Percentiles rank a stretch among this genome's conserved stretches.
These are phyloP conservation scores for Royoungia palumana DNA, from an alignment of 768 basidiomycete species.

Conservation along the genomic window DNA sequence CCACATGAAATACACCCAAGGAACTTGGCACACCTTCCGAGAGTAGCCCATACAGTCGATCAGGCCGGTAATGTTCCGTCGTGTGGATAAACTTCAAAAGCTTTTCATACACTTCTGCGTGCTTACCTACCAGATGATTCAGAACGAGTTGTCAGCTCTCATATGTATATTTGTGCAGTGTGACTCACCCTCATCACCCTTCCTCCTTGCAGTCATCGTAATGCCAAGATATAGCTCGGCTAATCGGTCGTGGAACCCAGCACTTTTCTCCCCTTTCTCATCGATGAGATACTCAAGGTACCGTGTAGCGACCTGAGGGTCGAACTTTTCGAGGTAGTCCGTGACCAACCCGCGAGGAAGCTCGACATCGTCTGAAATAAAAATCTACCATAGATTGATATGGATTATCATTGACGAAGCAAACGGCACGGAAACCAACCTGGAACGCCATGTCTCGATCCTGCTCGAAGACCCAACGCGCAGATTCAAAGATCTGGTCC, in stretches of 20 bases:
- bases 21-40: conserved; percentile 60
- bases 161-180: neutral
- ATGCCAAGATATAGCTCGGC: conserved; percentile 82
- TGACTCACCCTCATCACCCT: conserved; percentile 53
- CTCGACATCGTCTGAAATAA: conserved; percentile 92
- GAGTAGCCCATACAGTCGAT: conserved; percentile 78
- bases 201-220: conserved; percentile 55
- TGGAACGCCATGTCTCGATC: conserved; percentile 74
- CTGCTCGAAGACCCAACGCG: conserved; percentile 81
- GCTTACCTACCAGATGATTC: conserved; percentile 36
- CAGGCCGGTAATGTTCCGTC: conserved; percentile 67
- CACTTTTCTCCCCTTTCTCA: conserved; percentile 63
- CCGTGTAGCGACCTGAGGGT: conserved; percentile 62
- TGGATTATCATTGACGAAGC: neutral
- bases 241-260: conserved; percentile 82
- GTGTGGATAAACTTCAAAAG: conserved; percentile 74
- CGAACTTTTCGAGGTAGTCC: conserved; percentile 71
- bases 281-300: conserved; percentile 86
- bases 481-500: conserved; percentile 74
- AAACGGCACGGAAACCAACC: conserved; percentile 35
- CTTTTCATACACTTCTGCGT: conserved; percentile 56
- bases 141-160: neutral
- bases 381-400: conserved; percentile 56
- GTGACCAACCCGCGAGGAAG: conserved; percentile 76
- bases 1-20: neutral